Conservation (phyloP, 192 early-diverging fungal genomes). For the Rhizoclosmatium globosum region DNA sequence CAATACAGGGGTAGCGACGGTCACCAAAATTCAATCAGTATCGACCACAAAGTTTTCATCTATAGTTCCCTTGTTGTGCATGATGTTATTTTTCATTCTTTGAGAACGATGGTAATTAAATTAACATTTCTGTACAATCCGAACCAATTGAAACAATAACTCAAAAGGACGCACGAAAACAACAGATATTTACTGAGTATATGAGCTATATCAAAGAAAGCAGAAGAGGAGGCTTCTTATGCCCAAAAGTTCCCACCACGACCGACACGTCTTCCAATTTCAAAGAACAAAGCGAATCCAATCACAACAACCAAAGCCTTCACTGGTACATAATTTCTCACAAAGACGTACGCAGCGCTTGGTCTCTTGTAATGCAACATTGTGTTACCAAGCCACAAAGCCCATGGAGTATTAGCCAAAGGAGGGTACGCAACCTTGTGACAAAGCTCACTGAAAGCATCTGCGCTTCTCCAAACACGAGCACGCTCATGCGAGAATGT, state of each 20-base stretch:
- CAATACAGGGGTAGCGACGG: no score
- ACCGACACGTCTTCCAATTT: slow-evolving; percentile 1
- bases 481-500: slow-evolving; percentile 14
- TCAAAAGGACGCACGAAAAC: no score
- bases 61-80: no score
- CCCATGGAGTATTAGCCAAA: background rate
- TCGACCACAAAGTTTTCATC: no score
- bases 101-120: no score
- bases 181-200: no score
- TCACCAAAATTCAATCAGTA: no score
- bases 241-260: background rate
- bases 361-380: background rate
- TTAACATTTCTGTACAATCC: no score
- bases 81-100: no score
- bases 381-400: background rate
- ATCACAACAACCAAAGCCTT: background rate
- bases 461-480: slow-evolving; percentile 2
- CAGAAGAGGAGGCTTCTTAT: no score
- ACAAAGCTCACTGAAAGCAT: background rate
- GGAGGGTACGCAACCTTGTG: slow-evolving; percentile 11
- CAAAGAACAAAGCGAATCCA: background rate
- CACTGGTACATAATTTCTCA: slow-evolving; percentile 4
- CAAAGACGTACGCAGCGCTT: background rate
- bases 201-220: no score
- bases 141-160: no score